A percentile compares a stretch with the other conserved stretches of the same genome.
Conservation (phyloP, 2,329 filamentous ascomycete species). For the Aspergillus fumigatus region DNA sequence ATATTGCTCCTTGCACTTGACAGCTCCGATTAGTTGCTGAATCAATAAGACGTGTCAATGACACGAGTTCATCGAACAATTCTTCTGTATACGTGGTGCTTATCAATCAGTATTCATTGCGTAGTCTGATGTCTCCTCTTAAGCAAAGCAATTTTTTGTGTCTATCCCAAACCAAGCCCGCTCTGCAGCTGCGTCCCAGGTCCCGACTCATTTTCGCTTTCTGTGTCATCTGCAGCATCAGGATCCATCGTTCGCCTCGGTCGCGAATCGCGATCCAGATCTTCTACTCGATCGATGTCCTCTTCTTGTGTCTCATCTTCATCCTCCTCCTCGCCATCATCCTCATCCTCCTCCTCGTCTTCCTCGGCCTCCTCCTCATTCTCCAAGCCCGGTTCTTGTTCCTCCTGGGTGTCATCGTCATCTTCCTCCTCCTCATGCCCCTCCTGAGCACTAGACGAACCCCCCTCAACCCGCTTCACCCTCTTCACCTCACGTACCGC, state of each 20-base stretch:
- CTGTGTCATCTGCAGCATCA: conserved; percentile 30
- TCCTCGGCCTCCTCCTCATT: conserved; percentile 24
- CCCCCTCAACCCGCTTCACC: conserved; percentile 17
- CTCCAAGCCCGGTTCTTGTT: conserved; percentile 21
- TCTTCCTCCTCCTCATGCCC: conserved; percentile 15
- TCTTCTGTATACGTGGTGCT: not conserved
- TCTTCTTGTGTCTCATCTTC: conserved; percentile 20
- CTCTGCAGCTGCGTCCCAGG: conserved; percentile 29
- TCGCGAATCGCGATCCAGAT: conserved; percentile 28
- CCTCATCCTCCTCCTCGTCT: conserved; percentile 16
- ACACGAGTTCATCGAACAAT: not conserved
- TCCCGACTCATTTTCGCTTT: conserved; percentile 27
- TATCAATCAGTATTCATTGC: not conserved
- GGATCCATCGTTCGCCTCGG: conserved; percentile 24
- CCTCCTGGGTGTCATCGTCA: conserved; percentile 25
- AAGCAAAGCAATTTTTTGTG: not conserved
- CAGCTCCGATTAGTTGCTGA: not conserved
- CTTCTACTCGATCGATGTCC: conserved; percentile 36
- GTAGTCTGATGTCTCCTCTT: not conserved
- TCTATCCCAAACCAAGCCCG: conserved; percentile 25
- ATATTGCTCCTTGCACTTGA: not conserved
- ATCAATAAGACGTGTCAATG: not conserved
- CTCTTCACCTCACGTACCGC: conserved; percentile 14
- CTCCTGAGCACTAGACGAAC: conserved; percentile 19
- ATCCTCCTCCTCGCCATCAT: conserved; percentile 19